Base-by-base conservation (phyloP, 352 stramenopile species). In the Pythium chondricola region DNA sequence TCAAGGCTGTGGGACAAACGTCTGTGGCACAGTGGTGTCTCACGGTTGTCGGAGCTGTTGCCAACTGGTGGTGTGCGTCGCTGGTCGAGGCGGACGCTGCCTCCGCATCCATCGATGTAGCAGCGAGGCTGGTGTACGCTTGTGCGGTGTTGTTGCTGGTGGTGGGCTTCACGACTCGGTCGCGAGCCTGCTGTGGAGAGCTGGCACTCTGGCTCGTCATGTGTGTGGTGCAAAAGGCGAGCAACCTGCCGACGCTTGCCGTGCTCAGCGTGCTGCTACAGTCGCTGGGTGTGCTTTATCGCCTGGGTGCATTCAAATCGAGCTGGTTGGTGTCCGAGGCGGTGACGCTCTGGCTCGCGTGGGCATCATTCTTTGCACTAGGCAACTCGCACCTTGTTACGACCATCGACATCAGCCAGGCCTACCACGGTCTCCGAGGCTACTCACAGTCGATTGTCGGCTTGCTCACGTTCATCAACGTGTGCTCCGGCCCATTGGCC, bases 351-450 rank as follows among this genome's bases (percentile, higher is more conserved):
- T 66, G 51, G 58, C 17, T 93, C n/a, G 66, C 74, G 2, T 78
- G 88, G 48, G 52, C 56, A n/a, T 52, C 75, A 13, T 95, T 95
- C 41, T 95, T 92, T 32, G 74, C 85, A 6, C 63, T 95, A 0
- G 85, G 83, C 17, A 95, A 95, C 47, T 95, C 85, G 29, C 85
- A 95, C 43, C 64, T 95, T 46, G 82, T 95, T 39, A 92, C 80
- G 14, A 95, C 85, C 2, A 81, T 95, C 46, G 85, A 95, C 56
- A 90, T 95, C 26, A 93, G 82, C 32, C 81, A 91, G 51, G 87
- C 83, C 6, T 95, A 94, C 39, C 81, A 86, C 45, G 85, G 85
- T 0, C 57, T 95, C 18, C 64, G 64, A 8, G 65, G 58, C 14
- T 95, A 95, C 63, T 91, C 76, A 6, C 85, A 95, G 46, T 71